Base-by-base conservation (phyloP, 2,329 filamentous ascomycete genomes). In the Hymenoscyphus fraxineus region DNA sequence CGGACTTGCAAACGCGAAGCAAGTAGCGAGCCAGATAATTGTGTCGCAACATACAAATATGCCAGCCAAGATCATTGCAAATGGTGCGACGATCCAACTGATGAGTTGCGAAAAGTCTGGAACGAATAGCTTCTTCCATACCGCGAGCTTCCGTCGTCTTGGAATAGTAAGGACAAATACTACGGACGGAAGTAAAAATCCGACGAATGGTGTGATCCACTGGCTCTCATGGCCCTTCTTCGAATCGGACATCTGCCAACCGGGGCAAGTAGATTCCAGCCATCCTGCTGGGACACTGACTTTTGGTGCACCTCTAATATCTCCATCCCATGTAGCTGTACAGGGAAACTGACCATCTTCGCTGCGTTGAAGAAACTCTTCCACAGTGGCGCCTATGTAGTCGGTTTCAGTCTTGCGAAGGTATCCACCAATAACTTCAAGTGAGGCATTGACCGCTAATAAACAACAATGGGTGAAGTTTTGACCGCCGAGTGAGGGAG, bases 111-210 rank as follows among this genome's bases (percentile, higher is more conserved):
- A 64, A 32, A 67, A 13, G 54, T 75, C 73, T 19, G 71, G 64
- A n/a, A 73, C 71, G n/a, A 74, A 67, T 7, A 75, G 56, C 6
- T 72, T 68, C 1, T 73, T 71, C 54, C 58, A 63, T 31, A 77
- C 72, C 4, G 67, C 69, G 16, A 77, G 65, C 59, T 76, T 73
- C 9, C 70, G 67, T 27, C 72, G 71, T 15, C 76, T 69, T 19
- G 76, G 77, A 10, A 78, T 72, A 38, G 75, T 76, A 51, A 76
- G 71, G 61, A 65, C 65, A 39, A 69, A 69, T 13, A 68, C 51
- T 6, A 68, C 38, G 1, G 62, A 57, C 2, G 68, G 68, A 16
- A 69, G 58, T 13, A 68, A 27, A 58, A 69, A 69, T 2, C 66
- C 66, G 3, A 68, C 61, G 27, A 68, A 66, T 13, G 68, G 66